Evolutionary conservation across 306 rosid species (phyloP), one percentile per base, ranked within the genome.

Genomic region (Astragalus membranaceus): DNA sequence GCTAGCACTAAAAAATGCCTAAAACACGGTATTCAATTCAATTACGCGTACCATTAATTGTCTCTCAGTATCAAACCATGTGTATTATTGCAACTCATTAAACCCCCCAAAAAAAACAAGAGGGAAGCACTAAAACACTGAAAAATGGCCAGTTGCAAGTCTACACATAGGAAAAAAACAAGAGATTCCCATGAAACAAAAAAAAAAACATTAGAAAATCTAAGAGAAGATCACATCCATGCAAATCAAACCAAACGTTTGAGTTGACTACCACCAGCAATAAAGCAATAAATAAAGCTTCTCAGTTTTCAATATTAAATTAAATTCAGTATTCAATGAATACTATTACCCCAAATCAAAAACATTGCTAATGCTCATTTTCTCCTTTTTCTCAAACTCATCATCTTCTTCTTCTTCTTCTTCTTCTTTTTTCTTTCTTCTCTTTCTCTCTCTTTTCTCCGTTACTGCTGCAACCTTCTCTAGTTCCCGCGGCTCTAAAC

Each of bases 141-240:
- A 41, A 10, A 47, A n/a, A 12, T 0, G 4, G 44, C 48, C 36
- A 49, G 17, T 37, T 58, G 64, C 53, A 66, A 56, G 13, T 14
- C 16, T 55, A 26, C 39, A 23, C 59, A 53, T 51, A 32, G 0
- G 17, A 39, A 23, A n/a, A 2, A 17, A 26, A 32, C 42, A 65
- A 15, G 10, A 16, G 12, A 74, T 63, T 5, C 20, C 26, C 9
- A 64, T 7, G 13, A 14, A 4, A 65, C 54, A 1, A 49, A 74
- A 26, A 6, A 6, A 44, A 16, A 52, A 72, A 17, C 5, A 4
- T 37, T 36, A 60, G 64, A 81, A 84, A 80, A 86, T 84, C 57
- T 60, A 79, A 64, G 75, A 73, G 75, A 80, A 77, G 73, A 83
- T 84, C 85, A 51, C 88, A 72, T 75, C 90, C 95, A 86, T 82